Evolutionary conservation across 1,284 basidiomycete species (phyloP).

Genomic region (Ceratobasidium sp.): DNA sequence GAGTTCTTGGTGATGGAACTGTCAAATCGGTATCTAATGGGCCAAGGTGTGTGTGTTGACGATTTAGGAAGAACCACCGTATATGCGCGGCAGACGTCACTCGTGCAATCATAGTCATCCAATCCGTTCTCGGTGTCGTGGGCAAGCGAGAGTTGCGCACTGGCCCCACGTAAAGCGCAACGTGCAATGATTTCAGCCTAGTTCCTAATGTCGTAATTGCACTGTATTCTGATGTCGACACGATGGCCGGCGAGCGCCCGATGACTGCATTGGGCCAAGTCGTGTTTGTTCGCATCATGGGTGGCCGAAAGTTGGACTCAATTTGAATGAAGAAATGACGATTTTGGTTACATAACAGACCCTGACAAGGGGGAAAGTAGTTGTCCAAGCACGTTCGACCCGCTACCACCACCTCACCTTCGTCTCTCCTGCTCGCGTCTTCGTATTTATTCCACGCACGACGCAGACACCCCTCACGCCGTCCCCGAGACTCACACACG

Average conservation of each 20-base stretch:
- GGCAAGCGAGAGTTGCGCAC: background rate
- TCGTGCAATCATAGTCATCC: background rate
- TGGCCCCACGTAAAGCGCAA: background rate
- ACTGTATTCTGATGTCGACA: background rate
- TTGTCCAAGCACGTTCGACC: slow-evolving; percentile 34
- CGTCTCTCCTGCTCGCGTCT: background rate
- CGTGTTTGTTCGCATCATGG: background rate
- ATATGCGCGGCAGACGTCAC: background rate
- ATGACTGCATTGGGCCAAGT: background rate
- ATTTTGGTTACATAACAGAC: slow-evolving; percentile 19
- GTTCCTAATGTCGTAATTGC: background rate
- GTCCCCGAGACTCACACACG: background rate
- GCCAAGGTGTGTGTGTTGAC: no score
- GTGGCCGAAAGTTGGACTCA: background rate
- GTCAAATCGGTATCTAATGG: no score
- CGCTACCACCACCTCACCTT: background rate
- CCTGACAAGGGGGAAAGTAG: background rate
- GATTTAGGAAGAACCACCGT: no score
- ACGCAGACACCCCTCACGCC: background rate
- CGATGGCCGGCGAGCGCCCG: background rate
- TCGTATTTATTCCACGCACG: background rate
- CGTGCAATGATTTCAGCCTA: no score
- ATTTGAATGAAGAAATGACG: slow-evolving; percentile 16
- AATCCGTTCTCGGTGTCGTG: background rate
- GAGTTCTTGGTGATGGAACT: background rate